A percentile compares a stretch with the other conserved stretches of the same genome.
phyloP scores from a whole-genome alignment of 352 stramenopile species.

The Pythium aquatile region DNA sequence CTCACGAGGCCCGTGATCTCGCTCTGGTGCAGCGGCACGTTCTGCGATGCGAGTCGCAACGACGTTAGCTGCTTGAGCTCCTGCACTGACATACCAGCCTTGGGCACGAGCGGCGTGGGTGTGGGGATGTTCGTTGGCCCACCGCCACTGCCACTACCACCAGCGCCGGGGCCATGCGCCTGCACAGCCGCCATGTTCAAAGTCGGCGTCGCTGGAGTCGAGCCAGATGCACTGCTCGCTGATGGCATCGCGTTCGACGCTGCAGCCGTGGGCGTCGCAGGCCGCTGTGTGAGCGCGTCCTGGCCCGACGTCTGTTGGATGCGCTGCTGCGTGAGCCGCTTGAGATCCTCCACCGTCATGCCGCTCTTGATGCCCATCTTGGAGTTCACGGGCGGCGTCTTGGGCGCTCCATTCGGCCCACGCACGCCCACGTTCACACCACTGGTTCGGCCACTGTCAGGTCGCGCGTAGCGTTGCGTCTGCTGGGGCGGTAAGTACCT shows the following conservation, averaged over 20 bases:
- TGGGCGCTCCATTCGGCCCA: conserved; percentile 9
- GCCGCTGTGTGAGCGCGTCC: conserved; percentile 24
- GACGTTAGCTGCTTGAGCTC: conserved; percentile 85
- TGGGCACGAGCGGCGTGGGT: conserved; percentile 49
- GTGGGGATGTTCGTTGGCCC: conserved; percentile 17
- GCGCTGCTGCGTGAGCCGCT: conserved; percentile 81
- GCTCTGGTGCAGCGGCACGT: conserved; percentile 51
- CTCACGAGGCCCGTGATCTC: conserved; percentile 72
- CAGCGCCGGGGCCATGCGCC: conserved; percentile 14
- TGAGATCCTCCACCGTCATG: conserved; percentile 88
- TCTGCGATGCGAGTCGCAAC: conserved; percentile 73
- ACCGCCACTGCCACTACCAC: neutral
- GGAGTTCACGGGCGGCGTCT: conserved; percentile 40
- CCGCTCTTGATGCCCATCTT: conserved; percentile 89
- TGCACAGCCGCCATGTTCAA: conserved; percentile 63
- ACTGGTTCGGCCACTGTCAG: neutral
- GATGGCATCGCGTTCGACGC: conserved; percentile 20
- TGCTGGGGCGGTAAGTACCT: conserved; percentile 41
- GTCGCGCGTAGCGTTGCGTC: conserved; percentile 36
- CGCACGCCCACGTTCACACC: neutral
- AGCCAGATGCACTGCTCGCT: neutral
- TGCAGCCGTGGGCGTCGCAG: conserved; percentile 35
- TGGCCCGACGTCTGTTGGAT: conserved; percentile 58
- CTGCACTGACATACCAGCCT: conserved; percentile 84
- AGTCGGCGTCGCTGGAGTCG: conserved; percentile 47